Percentiles rank a stretch among this genome's conserved stretches.
These are phyloP conservation scores for Lindgomyces ingoldianus DNA, from an alignment of 495 filamentous ascomycete genomes.

Conservation along the genomic window DNA sequence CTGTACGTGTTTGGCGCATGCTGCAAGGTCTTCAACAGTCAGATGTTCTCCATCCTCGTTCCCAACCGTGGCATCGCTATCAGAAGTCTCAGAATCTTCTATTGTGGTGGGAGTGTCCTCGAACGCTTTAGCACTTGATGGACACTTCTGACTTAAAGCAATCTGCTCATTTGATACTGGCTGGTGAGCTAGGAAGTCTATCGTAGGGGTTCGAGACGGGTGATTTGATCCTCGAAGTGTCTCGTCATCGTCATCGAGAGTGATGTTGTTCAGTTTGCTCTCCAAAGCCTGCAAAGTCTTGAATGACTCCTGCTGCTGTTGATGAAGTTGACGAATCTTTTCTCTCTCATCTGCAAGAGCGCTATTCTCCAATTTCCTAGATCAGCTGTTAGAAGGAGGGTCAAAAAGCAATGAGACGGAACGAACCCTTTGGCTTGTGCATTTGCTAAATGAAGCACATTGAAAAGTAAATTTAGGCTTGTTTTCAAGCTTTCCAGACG, in stretches of 20 bases:
- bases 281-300: slow-evolving; percentile 17
- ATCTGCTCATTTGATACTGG: background rate
- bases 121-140: background rate
- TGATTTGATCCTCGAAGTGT: slow-evolving; percentile 17
- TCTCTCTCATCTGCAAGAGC: slow-evolving; percentile 21
- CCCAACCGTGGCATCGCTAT: slow-evolving; percentile 12
- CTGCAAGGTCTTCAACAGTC: slow-evolving; percentile 9
- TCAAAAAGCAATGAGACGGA: background rate
- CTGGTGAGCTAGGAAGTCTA: slow-evolving; percentile 5
- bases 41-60: slow-evolving; percentile 17
- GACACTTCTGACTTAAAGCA: background rate
- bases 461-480: slow-evolving; percentile 23
- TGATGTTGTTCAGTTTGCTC: slow-evolving; percentile 16
- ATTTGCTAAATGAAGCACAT: slow-evolving; percentile 29
- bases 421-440: slow-evolving; percentile 26
- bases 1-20: slow-evolving; percentile 31
- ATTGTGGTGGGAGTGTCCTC: background rate
- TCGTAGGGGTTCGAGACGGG: slow-evolving; percentile 12
- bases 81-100: slow-evolving; percentile 29
- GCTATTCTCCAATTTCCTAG: slow-evolving; percentile 15
- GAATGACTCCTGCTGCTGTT: slow-evolving; percentile 28
- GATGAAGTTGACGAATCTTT: slow-evolving; percentile 27
- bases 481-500: slow-evolving; percentile 31
- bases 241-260: slow-evolving; percentile 23
- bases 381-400: background rate